Percentiles rank a stretch among this genome's conserved stretches.
Evolutionary conservation across 805 yeast genomes (phyloP).

Genomic region (Metschnikowia dekortorum): DNA sequence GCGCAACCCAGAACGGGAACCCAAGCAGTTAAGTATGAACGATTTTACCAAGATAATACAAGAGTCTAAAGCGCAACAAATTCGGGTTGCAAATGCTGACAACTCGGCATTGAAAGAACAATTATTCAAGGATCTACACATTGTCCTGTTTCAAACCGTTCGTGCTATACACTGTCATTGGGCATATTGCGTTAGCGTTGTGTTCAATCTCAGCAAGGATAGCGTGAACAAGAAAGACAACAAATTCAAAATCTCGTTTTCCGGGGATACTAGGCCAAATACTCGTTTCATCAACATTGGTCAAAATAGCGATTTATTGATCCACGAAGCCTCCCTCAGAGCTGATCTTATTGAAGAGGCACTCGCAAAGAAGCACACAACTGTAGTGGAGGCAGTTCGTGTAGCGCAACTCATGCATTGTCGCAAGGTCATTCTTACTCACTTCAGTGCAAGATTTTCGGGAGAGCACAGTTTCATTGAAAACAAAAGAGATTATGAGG

Average conservation of each 20-base stretch:
- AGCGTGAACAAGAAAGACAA: conserved; percentile 18
- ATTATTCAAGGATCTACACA: conserved; percentile 40
- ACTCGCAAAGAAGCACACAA: conserved; percentile 73
- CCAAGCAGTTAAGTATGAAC: conserved; percentile 22
- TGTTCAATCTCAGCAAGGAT: conserved; percentile 42
- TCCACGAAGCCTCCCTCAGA: conserved; percentile 93
- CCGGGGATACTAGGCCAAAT: conserved; percentile 94
- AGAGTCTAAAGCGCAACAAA: conserved; percentile 17
- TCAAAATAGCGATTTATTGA: conserved; percentile 58
- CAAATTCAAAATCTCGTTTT: conserved; percentile 71
- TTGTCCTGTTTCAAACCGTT: conserved; percentile 51
- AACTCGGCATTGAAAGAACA: conserved; percentile 16
- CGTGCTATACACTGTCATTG: conserved; percentile 81
- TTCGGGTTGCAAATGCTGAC: conserved; percentile 13
- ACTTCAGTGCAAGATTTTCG: conserved; percentile 83
- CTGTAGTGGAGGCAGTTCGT: conserved; percentile 78
- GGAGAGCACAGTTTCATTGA: conserved; percentile 30
- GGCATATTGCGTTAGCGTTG: conserved; percentile 62
- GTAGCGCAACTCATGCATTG: conserved; percentile 72
- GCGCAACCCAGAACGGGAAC: conserved; percentile 24
- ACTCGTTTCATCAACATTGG: conserved; percentile 64
- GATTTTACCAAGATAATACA: conserved; percentile 33
- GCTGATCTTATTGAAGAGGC: conserved; percentile 79
- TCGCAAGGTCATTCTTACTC: conserved; percentile 70
- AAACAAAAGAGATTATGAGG: conserved; percentile 20